Evolutionary conservation across 106 monocot genomes (phyloP).

Genomic region (Dendrobium chrysotoxum): DNA sequence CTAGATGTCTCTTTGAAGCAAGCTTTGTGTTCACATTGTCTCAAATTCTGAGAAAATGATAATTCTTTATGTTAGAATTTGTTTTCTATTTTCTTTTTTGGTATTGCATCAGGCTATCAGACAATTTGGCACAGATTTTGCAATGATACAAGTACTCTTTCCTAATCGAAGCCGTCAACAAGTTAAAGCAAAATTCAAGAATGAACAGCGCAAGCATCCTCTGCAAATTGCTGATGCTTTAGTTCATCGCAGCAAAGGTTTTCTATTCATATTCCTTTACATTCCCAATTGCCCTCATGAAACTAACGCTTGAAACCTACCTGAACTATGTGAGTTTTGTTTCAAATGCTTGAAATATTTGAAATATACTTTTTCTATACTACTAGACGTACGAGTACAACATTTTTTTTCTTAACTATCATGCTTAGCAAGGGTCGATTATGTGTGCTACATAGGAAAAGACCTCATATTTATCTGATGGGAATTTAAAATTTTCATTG

Average conservation of each 20-base stretch:
- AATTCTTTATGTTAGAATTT: not conserved
- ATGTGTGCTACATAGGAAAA: not conserved
- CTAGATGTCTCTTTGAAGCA: not conserved
- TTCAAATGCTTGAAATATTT: not conserved
- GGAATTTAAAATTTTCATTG: not conserved
- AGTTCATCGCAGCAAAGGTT: slow-evolving; percentile 49
- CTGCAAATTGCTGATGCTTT: slow-evolving; percentile 61
- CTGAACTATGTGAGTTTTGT: too few relatives aligned
- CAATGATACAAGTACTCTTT: slow-evolving; percentile 74
- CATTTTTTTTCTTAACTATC: not conserved
- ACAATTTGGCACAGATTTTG: slow-evolving; percentile 89
- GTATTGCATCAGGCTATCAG: slow-evolving; percentile 46
- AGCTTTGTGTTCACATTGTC: not conserved
- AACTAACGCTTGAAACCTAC: not conserved
- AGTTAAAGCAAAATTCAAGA: slow-evolving; percentile 78
- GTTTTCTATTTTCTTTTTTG: not conserved
- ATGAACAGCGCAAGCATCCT: slow-evolving; percentile 68
- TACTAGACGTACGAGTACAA: too few relatives aligned
- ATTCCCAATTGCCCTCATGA: not conserved
- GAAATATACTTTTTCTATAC: not conserved
- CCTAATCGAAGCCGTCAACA: slow-evolving; percentile 63
- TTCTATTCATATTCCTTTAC: slow-evolving; percentile 1
- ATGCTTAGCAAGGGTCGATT: not conserved
- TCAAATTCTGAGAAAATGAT: not conserved
- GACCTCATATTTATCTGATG: not conserved